phyloP scores from a whole-genome alignment of 257 asterid species.

The Solanum microdontum region DNA sequence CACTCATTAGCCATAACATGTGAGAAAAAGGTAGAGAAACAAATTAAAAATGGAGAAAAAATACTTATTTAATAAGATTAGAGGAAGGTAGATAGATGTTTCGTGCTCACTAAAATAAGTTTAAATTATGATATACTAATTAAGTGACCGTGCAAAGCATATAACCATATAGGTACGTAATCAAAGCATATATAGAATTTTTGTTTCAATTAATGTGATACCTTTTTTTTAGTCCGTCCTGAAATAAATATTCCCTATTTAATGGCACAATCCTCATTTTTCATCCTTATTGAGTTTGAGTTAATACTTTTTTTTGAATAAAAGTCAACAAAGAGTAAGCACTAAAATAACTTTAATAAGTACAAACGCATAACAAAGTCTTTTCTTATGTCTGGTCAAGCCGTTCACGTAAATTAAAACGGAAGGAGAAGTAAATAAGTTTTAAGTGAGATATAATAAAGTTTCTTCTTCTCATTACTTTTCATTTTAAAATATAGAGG shows the following conservation, averaged over 20 bases:
- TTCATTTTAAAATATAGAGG: background rate
- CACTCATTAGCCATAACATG: background rate
- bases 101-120: background rate
- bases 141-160: background rate
- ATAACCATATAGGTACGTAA: background rate
- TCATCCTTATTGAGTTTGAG: no score
- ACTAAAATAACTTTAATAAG: background rate
- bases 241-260: background rate
- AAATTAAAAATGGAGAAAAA: background rate
- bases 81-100: background rate
- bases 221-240: no score
- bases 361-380: accelerated
- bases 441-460: background rate
- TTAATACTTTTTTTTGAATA: background rate
- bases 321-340: background rate
- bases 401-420: background rate
- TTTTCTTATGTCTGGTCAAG: background rate
- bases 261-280: background rate
- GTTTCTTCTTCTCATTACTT: background rate
- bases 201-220: no score
- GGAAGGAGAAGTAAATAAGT: background rate
- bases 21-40: background rate
- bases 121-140: background rate
- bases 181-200: background rate
- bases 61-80: background rate